Evolutionary conservation across 352 stramenopile genomes (phyloP).

Genomic region (Globisporangium nunn): DNA sequence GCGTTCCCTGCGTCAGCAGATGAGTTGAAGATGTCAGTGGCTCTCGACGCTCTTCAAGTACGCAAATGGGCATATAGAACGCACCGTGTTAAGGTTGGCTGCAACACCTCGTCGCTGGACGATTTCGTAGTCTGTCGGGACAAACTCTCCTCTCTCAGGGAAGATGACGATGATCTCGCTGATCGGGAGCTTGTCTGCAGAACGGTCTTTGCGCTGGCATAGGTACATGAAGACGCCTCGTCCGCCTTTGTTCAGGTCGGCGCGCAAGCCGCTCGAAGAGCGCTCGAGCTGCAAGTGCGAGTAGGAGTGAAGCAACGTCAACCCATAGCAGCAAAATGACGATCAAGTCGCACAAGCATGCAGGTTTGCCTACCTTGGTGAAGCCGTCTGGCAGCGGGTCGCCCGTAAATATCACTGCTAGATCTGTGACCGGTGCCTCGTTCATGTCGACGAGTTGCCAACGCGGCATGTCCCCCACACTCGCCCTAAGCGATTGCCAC

Average conservation of each 20-base stretch:
- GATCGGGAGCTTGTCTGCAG: slow-evolving; percentile 49
- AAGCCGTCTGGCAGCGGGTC: slow-evolving; percentile 64
- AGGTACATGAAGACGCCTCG: slow-evolving; percentile 75
- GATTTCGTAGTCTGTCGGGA: slow-evolving; percentile 73
- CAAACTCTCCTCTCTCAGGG: slow-evolving; percentile 65
- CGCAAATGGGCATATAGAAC: background rate
- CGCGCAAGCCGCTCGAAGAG: slow-evolving; percentile 60
- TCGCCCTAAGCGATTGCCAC: background rate
- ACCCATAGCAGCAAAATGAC: too few relatives aligned
- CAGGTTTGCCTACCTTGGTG: slow-evolving; percentile 38
- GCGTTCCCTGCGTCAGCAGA: slow-evolving; percentile 38
- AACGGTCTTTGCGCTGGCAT: slow-evolving; percentile 48
- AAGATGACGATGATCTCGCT: slow-evolving; percentile 75
- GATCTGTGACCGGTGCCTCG: slow-evolving; percentile 51
- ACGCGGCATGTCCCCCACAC: slow-evolving; percentile 13
- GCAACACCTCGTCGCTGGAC: slow-evolving; percentile 47
- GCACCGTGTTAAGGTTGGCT: slow-evolving; percentile 72
- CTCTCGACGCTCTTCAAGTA: background rate
- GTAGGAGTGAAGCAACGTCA: too few relatives aligned
- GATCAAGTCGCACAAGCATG: background rate
- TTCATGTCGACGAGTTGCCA: slow-evolving; percentile 49
- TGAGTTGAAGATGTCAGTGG: background rate
- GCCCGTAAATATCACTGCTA: slow-evolving; percentile 74
- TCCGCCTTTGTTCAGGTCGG: slow-evolving; percentile 78
- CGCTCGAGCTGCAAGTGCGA: slow-evolving; percentile 44